Base-by-base conservation (phyloP, 164 flowering plant species). In the Sedum album region DNA sequence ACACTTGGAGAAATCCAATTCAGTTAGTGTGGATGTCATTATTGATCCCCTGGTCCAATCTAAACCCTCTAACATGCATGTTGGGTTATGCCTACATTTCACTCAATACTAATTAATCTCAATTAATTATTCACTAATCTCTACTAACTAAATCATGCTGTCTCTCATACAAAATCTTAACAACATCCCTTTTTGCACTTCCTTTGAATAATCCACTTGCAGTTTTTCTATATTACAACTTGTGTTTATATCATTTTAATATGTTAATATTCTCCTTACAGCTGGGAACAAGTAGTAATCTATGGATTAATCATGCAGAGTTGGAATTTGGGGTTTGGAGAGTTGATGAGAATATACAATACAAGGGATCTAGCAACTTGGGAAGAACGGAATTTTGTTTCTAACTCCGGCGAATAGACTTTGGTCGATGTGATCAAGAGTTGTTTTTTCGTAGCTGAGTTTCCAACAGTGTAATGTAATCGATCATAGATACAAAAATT, bases 11-110 rank as follows among this genome's bases (percentile, higher is more conserved):
- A 23, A 7, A 23, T 21, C n/a, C 30, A 53, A 53, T 23, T 53
- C 60, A 53, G 10, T 53, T 23, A 53, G 60, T 23, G 60, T 53
- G 60, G 60, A 53, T 8, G 60, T 53, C 21, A 53, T 53, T 21
- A 53, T 53, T 53, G 60, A 53, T 21, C 60, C 60, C 60, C 30
- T 53, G 60, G 28, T 23, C 60, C 60, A 23, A 53, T 53, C 15
- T 8, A 21, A 53, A 6, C 13, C 1, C 60, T 53, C 60, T 53
- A 21, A 53, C 30, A 53, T 53, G 60, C 28, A 23, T n/a, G 53
- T 48, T 48, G 53, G 53, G 5, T 48, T 18, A 14, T 48, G 53
- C 53, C 53, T 48, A 6, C n/a, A 48, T 17, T 15, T 48, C 53
- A 15, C 53, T 48, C 53, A 48, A 14, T 48, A 15, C 1, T 11